Conservation (phyloP, 441 rosid genomes). For the Pelargonium myrrhifolium region DNA sequence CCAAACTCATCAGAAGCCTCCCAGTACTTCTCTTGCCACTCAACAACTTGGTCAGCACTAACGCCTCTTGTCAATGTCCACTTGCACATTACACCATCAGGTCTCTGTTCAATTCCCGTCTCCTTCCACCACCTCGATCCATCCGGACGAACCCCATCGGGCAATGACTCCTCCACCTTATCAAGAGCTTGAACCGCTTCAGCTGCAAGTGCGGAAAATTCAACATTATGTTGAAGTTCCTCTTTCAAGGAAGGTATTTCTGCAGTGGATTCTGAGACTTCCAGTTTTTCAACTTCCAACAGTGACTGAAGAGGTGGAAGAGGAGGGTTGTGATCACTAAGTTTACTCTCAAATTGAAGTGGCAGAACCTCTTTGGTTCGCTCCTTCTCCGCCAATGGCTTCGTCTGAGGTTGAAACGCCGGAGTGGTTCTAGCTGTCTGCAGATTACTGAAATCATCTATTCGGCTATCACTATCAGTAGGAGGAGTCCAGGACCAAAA, state of each 20-base stretch:
- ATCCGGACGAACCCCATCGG: slow-evolving; percentile 45
- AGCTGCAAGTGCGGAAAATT: slow-evolving; percentile 54
- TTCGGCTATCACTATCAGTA: slow-evolving; percentile 24
- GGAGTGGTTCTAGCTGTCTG: slow-evolving; percentile 28
- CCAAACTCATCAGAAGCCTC: slow-evolving; percentile 91
- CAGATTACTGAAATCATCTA: slow-evolving; percentile 20
- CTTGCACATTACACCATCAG: slow-evolving; percentile 77
- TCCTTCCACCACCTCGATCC: slow-evolving; percentile 90
- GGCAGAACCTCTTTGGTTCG: slow-evolving; percentile 44
- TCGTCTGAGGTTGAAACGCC: slow-evolving; percentile 27
- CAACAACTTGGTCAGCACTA: slow-evolving; percentile 63
- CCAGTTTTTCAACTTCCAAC: slow-evolving; percentile 39
- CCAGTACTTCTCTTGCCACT: slow-evolving; percentile 97
- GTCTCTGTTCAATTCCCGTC: slow-evolving; percentile 66
- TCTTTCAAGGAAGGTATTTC: slow-evolving; percentile 29
- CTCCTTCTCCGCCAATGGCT: slow-evolving; percentile 54
- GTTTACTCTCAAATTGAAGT: slow-evolving; percentile 70
- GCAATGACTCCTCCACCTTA: slow-evolving; percentile 35
- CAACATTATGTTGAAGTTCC: slow-evolving; percentile 37
- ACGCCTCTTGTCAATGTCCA: slow-evolving; percentile 91
- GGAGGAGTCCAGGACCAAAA: slow-evolving; percentile 96
- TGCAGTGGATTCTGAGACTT: slow-evolving; percentile 24
- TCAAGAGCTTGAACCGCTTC: slow-evolving; percentile 71
- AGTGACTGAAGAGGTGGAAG: slow-evolving; percentile 74
- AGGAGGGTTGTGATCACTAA: slow-evolving; percentile 27